Conservation (phyloP, 2,329 filamentous ascomycete species). For the Diaporthe sp. region DNA sequence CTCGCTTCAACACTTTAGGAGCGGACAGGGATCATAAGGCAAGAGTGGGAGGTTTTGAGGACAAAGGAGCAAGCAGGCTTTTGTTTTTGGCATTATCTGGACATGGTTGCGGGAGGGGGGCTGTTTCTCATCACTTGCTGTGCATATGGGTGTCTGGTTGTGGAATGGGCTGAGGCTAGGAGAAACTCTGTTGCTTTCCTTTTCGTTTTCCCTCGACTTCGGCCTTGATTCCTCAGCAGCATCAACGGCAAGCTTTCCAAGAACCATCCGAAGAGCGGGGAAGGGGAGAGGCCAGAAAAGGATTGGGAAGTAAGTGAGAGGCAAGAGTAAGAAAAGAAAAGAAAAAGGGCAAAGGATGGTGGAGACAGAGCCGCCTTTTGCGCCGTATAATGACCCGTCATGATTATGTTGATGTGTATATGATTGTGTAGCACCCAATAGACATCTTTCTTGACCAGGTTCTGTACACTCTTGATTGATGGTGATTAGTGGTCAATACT, state of each 20-base stretch:
- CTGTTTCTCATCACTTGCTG: neutral
- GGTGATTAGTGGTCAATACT: too few species aligned
- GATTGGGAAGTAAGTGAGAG: neutral
- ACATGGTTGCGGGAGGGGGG: neutral
- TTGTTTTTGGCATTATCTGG: neutral
- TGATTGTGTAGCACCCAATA: slow-evolving; percentile 27
- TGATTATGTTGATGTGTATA: slow-evolving; percentile 26
- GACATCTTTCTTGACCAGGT: neutral
- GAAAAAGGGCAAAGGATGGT: neutral
- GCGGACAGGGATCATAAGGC: neutral
- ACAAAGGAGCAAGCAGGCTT: too few species aligned
- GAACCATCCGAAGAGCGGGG: neutral
- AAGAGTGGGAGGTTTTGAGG: neutral
- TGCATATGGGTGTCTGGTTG: neutral
- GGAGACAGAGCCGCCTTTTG: neutral
- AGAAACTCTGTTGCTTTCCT: neutral
- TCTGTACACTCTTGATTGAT: neutral
- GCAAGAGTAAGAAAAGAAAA: neutral
- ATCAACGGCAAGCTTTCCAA: neutral
- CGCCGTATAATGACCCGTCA: slow-evolving; percentile 30
- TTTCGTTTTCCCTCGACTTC: neutral
- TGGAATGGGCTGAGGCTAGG: neutral
- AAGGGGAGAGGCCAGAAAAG: neutral
- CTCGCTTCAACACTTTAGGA: neutral
- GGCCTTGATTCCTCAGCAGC: neutral